phyloP scores from a whole-genome alignment of 176 grass and related monocot species.

The Ensete glaucum region DNA sequence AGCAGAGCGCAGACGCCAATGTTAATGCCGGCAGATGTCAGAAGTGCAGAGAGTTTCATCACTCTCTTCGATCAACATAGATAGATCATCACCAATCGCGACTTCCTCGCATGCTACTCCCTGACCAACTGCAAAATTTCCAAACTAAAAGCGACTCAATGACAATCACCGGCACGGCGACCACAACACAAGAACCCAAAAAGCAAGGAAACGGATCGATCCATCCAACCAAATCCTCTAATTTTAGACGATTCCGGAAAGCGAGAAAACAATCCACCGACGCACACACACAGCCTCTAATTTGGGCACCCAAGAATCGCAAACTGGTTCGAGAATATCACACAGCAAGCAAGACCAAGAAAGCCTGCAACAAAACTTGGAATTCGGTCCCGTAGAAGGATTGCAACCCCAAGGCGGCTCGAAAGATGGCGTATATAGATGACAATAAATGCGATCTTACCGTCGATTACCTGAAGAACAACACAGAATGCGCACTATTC shows the following conservation, averaged over 20 bases:
- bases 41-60: constrained; percentile 69
- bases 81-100: constrained; percentile 19
- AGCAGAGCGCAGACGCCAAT: constrained; percentile 64
- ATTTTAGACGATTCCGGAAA: not conserved
- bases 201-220: not conserved
- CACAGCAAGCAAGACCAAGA: not conserved
- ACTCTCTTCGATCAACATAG: constrained; percentile 26
- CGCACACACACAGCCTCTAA: not conserved
- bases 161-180: not conserved
- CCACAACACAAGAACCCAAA: not conserved
- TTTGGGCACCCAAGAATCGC: not conserved
- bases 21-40: constrained; percentile 91
- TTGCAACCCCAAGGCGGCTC: not conserved
- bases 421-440: not conserved
- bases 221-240: not conserved
- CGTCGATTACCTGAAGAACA: not conserved
- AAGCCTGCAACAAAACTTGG: not conserved
- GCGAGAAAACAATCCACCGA: not conserved
- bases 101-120: constrained; percentile 3
- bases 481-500: not conserved
- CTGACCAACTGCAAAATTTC: not conserved
- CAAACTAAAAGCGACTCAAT: not conserved
- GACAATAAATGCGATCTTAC: not conserved
- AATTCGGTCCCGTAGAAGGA: not conserved
- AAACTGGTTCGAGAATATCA: not conserved